Conservation (phyloP, 306 rosid genomes). For the Corylus avellana region DNA sequence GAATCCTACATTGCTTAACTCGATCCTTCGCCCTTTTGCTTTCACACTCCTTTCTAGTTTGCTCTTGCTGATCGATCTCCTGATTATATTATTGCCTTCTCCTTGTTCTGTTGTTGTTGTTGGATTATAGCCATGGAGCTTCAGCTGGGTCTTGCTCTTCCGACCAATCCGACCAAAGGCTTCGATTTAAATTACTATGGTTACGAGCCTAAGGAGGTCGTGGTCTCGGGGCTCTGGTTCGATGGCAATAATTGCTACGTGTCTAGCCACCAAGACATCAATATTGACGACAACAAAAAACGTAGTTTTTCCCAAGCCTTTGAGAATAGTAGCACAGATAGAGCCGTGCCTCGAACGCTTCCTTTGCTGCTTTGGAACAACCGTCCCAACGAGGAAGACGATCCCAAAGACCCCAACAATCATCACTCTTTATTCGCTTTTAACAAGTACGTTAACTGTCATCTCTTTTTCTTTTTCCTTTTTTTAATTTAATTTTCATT, state of each 20-base stretch:
- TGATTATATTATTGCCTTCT: background rate
- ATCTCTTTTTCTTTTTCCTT: background rate
- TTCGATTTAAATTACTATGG: conserved; percentile 30
- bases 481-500: background rate
- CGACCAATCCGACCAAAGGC: conserved; percentile 19
- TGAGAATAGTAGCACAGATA: background rate
- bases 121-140: conserved; percentile 58
- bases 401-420: conserved; percentile 12
- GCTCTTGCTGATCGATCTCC: no score
- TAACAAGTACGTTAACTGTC: conserved; percentile 23
- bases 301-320: conserved; percentile 43
- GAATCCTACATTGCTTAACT: conserved; percentile 11
- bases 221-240: background rate
- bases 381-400: conserved; percentile 37
- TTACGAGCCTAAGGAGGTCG: background rate
- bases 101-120: conserved; percentile 21
- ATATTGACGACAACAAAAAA: conserved; percentile 28
- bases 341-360: conserved; percentile 46
- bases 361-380: conserved; percentile 61
- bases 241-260: background rate
- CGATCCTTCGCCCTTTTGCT: conserved; percentile 5
- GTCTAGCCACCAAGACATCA: background rate
- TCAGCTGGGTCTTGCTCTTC: conserved; percentile 69
- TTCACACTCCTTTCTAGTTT: background rate
- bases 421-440: background rate